Conservation (phyloP, 78 protist genomes). For the Capsaspora owczarzaki region DNA sequence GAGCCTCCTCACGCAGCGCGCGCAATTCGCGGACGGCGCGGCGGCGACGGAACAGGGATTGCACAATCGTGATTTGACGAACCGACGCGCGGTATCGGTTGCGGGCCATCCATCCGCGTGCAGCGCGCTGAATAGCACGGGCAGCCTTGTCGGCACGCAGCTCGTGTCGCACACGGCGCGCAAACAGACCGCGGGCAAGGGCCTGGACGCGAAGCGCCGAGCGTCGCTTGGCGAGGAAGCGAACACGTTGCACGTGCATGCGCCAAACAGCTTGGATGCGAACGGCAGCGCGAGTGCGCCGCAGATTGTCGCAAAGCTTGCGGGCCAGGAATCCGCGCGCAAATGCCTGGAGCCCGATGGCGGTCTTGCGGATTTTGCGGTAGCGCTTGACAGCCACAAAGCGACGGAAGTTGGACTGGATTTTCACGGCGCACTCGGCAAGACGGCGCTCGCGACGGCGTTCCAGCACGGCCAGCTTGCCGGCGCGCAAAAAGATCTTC, state of each 20-base stretch:
- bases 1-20: not conserved
- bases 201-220: not conserved
- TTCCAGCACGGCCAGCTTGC: slow-evolving; percentile 23
- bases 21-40: not conserved
- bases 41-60: not conserved
- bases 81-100: not conserved
- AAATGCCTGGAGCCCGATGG: not conserved
- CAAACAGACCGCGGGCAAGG: not conserved
- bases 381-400: not conserved
- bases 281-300: not conserved
- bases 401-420: slow-evolving; percentile 4
- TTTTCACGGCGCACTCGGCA: not conserved
- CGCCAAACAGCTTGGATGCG: not conserved
- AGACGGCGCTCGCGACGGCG: not conserved
- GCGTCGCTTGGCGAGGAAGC: not conserved
- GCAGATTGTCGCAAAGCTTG: not conserved
- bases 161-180: not conserved
- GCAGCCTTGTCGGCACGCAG: not conserved
- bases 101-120: not conserved
- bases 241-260: not conserved
- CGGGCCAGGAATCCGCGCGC: not conserved
- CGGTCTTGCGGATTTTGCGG: not conserved
- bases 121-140: not conserved
- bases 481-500: slow-evolving; percentile 33
- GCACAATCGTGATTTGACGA: not conserved